Conservation (phyloP, 768 basidiomycete species). For the Kwoniella newhampshirensis region DNA sequence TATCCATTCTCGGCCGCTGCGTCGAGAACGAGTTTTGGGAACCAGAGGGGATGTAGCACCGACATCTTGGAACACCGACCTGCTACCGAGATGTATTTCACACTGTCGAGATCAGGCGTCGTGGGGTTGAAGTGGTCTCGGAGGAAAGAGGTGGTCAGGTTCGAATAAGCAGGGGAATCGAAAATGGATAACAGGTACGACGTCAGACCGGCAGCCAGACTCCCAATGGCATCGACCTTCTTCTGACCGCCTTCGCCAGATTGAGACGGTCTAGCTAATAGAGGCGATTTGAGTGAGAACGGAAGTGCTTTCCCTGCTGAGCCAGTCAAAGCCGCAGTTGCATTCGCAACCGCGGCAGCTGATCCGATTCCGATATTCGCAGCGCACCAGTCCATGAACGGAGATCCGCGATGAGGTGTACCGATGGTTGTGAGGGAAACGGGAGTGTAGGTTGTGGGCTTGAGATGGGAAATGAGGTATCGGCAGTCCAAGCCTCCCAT, state of each 20-base stretch:
- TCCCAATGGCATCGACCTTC: conserved; percentile 55
- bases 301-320: conserved; percentile 41
- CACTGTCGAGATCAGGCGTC: conserved; percentile 69
- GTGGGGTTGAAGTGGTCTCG: conserved; percentile 52
- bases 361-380: conserved; percentile 86
- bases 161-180: conserved; percentile 95
- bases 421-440: conserved; percentile 82
- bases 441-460: conserved; percentile 77
- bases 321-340: conserved; percentile 41
- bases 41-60: conserved; percentile 81
- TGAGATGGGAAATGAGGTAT: conserved; percentile 81
- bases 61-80: conserved; percentile 63
- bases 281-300: conserved; percentile 57
- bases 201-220: conserved; percentile 78
- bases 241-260: conserved; percentile 23
- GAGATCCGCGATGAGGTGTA: conserved; percentile 92
- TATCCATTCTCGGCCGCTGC: conserved; percentile 69
- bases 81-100: conserved; percentile 90
- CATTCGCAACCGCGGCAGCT: conserved; percentile 31
- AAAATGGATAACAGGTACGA: conserved; percentile 81
- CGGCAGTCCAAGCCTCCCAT: conserved; percentile 98
- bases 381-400: conserved; percentile 99
- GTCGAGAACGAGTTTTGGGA: conserved; percentile 91
- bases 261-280: conserved; percentile 51
- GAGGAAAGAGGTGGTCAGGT: conserved; percentile 81